A percentile compares a stretch with the other conserved stretches of the same genome.
These are phyloP conservation scores for Boletus edulis DNA, from an alignment of 768 basidiomycete genomes.

Conservation along the genomic window DNA sequence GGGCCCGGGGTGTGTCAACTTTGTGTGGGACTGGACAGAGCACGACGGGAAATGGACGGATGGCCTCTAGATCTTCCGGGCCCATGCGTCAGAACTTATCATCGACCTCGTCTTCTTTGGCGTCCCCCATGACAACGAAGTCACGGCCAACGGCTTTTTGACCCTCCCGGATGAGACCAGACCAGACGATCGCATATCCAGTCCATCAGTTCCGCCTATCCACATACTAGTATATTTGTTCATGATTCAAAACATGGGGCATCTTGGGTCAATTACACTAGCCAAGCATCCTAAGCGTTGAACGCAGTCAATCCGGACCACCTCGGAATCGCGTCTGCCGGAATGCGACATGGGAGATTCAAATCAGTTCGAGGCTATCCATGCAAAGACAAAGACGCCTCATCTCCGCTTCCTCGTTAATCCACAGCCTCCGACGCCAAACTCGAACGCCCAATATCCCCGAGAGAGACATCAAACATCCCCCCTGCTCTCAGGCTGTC, in stretches of 20 bases:
- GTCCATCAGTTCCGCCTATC: conserved; percentile 22
- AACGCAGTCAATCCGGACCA: too few species aligned
- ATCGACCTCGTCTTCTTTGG: conserved; percentile 71
- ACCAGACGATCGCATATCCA: conserved; percentile 57
- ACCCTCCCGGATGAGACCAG: conserved; percentile 72
- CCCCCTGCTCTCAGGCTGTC: background rate
- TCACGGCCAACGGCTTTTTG: conserved; percentile 75
- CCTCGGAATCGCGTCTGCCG: too few species aligned
- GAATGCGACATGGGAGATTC: too few species aligned
- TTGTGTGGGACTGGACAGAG: conserved; percentile 24
- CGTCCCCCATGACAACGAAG: conserved; percentile 75
- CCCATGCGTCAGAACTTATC: conserved; percentile 76
- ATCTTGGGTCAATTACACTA: too few species aligned
- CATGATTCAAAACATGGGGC: too few species aligned
- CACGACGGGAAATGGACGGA: conserved; percentile 24
- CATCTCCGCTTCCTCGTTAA: background rate
- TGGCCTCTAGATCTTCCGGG: conserved; percentile 52
- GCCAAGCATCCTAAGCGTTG: too few species aligned
- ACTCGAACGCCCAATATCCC: background rate
- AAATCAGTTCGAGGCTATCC: too few species aligned
- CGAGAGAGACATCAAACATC: background rate
- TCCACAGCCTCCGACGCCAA: background rate
- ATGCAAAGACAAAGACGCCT: background rate
- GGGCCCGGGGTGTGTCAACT: conserved; percentile 2
- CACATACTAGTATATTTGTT: too few species aligned